A percentile compares a stretch with the other conserved stretches of the same genome.
Evolutionary conservation across 805 yeast species (phyloP).

Genomic region (Candida chauliodis): DNA sequence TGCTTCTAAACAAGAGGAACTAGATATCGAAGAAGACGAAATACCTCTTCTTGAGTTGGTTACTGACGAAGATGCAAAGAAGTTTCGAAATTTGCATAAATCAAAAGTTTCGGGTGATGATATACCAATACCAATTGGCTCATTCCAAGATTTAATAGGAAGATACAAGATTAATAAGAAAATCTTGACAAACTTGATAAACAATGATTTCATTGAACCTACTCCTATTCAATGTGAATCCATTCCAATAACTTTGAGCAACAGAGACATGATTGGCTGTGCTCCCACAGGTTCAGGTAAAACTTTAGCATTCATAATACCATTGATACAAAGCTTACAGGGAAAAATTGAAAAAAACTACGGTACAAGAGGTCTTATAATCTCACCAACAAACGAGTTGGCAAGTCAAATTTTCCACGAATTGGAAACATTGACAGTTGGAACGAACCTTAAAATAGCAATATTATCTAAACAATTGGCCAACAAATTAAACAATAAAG

Average conservation of each 20-base stretch:
- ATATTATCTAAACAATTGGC: slow-evolving; percentile 71
- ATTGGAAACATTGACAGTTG: slow-evolving; percentile 54
- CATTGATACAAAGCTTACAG: slow-evolving; percentile 58
- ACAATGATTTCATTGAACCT: slow-evolving; percentile 75
- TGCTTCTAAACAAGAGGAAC: slow-evolving; percentile 17
- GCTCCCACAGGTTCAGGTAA: slow-evolving; percentile 99
- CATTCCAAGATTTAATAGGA: slow-evolving; percentile 74
- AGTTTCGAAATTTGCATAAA: slow-evolving; percentile 55
- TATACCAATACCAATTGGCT: slow-evolving; percentile 85
- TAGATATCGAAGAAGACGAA: slow-evolving; percentile 27
- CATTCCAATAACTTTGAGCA: slow-evolving; percentile 67
- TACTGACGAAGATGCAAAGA: slow-evolving; percentile 55
- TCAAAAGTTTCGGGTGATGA: slow-evolving; percentile 81
- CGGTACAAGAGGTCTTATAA: slow-evolving; percentile 70
- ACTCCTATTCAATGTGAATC: slow-evolving; percentile 93
- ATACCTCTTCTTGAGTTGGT: slow-evolving; percentile 44
- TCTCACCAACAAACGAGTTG: slow-evolving; percentile 93
- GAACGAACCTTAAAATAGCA: slow-evolving; percentile 56
- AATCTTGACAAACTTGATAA: slow-evolving; percentile 59
- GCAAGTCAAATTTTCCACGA: slow-evolving; percentile 81
- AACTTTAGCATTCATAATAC: slow-evolving; percentile 84
- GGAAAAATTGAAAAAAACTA: slow-evolving; percentile 24
- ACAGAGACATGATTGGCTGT: slow-evolving; percentile 82
- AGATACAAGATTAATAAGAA: slow-evolving; percentile 63
- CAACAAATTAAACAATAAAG: slow-evolving; percentile 59